Evolutionary conservation across 208 protist genomes (phyloP), one percentile per base, ranked within the genome.

Genomic region (Phytomonas francai): DNA sequence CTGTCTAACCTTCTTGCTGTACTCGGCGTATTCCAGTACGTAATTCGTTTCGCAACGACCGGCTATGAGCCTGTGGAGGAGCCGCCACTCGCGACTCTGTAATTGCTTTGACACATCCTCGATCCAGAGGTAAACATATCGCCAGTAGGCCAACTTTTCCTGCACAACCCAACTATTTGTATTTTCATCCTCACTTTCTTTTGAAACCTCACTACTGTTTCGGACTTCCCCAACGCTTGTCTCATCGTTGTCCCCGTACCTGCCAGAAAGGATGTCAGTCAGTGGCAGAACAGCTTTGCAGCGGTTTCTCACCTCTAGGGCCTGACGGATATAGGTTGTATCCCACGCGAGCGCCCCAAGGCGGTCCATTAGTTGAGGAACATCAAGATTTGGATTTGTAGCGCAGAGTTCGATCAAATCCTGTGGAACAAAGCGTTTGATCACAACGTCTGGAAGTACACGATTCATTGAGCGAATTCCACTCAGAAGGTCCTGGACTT

Each of bases 21-120:
- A 83, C 7, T 70, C 59, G 0, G 81, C 74, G 74, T 88, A 93
- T 73, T 96, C 87, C 42, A 73, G 36, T 16, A 85, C 80, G 73
- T 85, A 94, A 63, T 64, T 77, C n/a, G 83, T 91, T 51, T 89
- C 79, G 8, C 92, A 88, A 8, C 83, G 80, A 68, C 84, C 70
- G 8, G 60, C 75, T n/a, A 94, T 79, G 12, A 96, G 63, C 34
- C 78, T 75, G 64, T 94, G 86, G 57, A 87, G 68, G 0, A 94
- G 79, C 14, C 75, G 79, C 88, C 91, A 96, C 76, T 96, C 91
- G 28, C 88, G 86, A 25, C 70, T 70, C 36, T 87, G 84, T 36
- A 96, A 61, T 73, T 96, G 88, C 54, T 74, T 68, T 49, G 79
- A 70, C 25, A 88, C 74, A 28, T 85, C 78, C 68, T 94, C 85